Conservation (phyloP, 306 rosid genomes). For the Medicago ruthenica region DNA sequence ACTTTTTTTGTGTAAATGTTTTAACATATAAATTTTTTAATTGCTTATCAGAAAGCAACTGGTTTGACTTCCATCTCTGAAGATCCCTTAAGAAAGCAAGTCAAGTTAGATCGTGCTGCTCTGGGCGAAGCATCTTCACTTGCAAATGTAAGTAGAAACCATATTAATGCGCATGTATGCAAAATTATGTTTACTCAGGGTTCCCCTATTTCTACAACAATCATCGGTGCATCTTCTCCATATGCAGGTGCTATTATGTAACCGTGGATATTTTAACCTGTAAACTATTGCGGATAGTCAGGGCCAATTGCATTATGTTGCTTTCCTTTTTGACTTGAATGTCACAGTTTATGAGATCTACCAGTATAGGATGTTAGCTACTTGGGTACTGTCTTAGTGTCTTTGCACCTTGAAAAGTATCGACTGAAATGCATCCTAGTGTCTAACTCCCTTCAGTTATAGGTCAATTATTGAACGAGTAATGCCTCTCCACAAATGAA, state of each 20-base stretch:
- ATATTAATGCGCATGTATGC: constrained; percentile 26
- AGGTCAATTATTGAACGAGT: constrained; percentile 12
- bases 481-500: neutral
- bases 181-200: constrained; percentile 12
- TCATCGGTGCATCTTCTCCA: constrained; percentile 20
- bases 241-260: constrained; percentile 34
- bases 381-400: neutral
- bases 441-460: constrained; percentile 13
- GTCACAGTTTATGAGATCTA: constrained; percentile 3
- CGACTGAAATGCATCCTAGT: constrained; percentile 21
- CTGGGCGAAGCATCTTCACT: constrained; percentile 39
- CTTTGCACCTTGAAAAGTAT: constrained; percentile 16
- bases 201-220: constrained; percentile 28
- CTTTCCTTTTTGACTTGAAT: constrained; percentile 27
- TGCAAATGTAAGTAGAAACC: constrained; percentile 55
- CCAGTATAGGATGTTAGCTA: constrained; percentile 12
- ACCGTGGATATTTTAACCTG: constrained; percentile 19
- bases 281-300: constrained; percentile 24
- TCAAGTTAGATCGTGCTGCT: constrained; percentile 52
- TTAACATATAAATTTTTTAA: constrained; percentile 25
- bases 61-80: constrained; percentile 43
- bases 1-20: neutral
- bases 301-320: constrained; percentile 12
- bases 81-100: constrained; percentile 57
- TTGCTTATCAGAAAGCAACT: constrained; percentile 46